Base-by-base conservation (phyloP, 139 green algal genomes). In the Chlorella sp. region DNA sequence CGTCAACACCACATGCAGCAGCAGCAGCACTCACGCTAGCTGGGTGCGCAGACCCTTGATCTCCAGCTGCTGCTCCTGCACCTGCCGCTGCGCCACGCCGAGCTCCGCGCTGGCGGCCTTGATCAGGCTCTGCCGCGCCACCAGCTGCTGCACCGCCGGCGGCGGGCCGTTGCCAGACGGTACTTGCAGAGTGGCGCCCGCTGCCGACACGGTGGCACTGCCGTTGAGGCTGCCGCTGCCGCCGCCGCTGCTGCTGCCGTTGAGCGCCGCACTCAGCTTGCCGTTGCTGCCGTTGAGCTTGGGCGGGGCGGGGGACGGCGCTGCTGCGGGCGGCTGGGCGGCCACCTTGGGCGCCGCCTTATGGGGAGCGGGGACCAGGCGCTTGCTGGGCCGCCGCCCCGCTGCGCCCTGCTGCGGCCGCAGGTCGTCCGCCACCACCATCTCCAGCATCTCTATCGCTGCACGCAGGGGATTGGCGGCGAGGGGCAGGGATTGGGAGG, bases 21-120 rank as follows among this genome's bases (percentile, higher is more conserved):
- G n/a, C n/a, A n/a, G n/a, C n/a, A n/a, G n/a, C 25, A 83, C 78
- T 83, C 63, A 83, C 78, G 63, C 65, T 9, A 83, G 78, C 78
- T 74, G 63, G 5, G 41, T 26, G 55, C 78, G 78, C 78, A 63
- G 18, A 5, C 34, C n/a, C 63, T 74, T 63, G 5, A 83, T n/a
- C 63, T 83, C 78, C 63, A 83, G 17, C 63, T 30, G 13, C 39
- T 75, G 63, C 78, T 83, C 28, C 78, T 57, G 39, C 28, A 74
- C 63, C 78, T 63, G 39, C 39, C 63, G 63, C 62, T 83, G 78
- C 63, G 78, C 30, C 39, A 72, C 11, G 62, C 69, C n/a, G 6
- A 83, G 78, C 63, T 83, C 56, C 20, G 65, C 28, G 16, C 4
- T 26, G 28, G 74, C 28, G 6, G 68, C 36, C 63, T 74, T 74